Conservation (phyloP, 83 land plant genomes). For the Larix sibirica region DNA sequence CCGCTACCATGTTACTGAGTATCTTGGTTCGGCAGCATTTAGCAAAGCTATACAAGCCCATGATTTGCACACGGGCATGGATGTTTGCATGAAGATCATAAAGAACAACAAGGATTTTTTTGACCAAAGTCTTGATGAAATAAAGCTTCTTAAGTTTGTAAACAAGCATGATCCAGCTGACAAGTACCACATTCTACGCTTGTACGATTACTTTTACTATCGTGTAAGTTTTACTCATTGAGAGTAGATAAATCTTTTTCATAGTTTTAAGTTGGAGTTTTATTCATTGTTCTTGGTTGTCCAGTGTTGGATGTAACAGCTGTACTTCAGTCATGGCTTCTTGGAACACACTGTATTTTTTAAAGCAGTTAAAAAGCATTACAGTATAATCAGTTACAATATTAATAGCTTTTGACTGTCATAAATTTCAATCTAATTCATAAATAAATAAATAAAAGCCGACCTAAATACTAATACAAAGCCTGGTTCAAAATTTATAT, state of each 20-base stretch:
- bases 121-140: conserved; percentile 99
- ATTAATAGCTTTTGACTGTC: too few relatives aligned
- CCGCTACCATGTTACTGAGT: conserved; percentile 98
- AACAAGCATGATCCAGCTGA: conserved; percentile 98
- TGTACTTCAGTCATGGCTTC: background rate
- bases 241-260: background rate
- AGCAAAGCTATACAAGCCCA: conserved; percentile 99
- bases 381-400: background rate
- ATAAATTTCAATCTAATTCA: too few relatives aligned
- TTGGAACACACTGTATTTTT: background rate
- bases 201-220: conserved; percentile 98
- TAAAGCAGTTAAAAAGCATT: background rate
- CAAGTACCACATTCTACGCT: conserved; percentile 89
- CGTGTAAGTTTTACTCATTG: conserved; percentile 51
- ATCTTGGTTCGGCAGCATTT: conserved; percentile 97
- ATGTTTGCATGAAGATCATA: conserved; percentile 98
- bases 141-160: conserved; percentile 96
- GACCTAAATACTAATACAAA: too few relatives aligned
- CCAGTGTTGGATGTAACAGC: background rate
- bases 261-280: background rate
- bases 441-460: too few relatives aligned
- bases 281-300: background rate
- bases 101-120: conserved; percentile 99
- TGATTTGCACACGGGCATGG: conserved; percentile 97
- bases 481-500: too few relatives aligned